phyloP scores from a whole-genome alignment of 805 yeast genomes.

The Wickerhamomyces rabaulensis region DNA sequence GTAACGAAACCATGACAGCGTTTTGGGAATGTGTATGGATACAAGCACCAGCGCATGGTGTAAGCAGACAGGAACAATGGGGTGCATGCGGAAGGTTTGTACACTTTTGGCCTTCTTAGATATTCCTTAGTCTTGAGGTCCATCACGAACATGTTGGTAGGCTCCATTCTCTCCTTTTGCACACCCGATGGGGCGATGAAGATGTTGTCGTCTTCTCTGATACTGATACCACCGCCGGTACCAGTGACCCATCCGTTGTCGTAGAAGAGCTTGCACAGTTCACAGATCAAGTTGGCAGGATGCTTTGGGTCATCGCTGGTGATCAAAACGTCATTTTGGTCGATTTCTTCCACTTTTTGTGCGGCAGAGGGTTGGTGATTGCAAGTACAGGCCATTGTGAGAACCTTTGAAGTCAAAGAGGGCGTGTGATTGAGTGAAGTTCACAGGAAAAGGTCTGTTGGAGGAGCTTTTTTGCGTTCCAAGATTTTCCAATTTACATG shows the following conservation, averaged over 20 bases:
- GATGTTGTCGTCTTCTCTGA: slow-evolving; percentile 47
- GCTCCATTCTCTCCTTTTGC: slow-evolving; percentile 83
- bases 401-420: too few relatives aligned
- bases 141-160: slow-evolving; percentile 77
- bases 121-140: slow-evolving; percentile 48
- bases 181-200: slow-evolving; percentile 95
- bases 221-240: slow-evolving; percentile 93
- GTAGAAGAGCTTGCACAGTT: slow-evolving; percentile 71
- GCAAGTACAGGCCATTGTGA: not conserved
- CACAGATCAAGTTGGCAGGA: slow-evolving; percentile 84
- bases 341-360: not conserved
- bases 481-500: not conserved
- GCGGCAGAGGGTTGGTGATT: not conserved
- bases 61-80: slow-evolving; percentile 68
- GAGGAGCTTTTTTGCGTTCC: not conserved
- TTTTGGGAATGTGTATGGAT: slow-evolving; percentile 91
- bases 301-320: slow-evolving; percentile 22
- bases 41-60: slow-evolving; percentile 84
- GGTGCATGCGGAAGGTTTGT: slow-evolving; percentile 91
- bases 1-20: slow-evolving; percentile 75
- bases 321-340: slow-evolving; percentile 13
- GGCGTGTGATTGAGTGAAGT: too few relatives aligned
- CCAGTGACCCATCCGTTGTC: slow-evolving; percentile 90
- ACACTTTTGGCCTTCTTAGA: slow-evolving; percentile 53
- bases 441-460: too few relatives aligned